phyloP scores from a whole-genome alignment of 768 basidiomycete genomes.

The Hericium rajendrae region DNA sequence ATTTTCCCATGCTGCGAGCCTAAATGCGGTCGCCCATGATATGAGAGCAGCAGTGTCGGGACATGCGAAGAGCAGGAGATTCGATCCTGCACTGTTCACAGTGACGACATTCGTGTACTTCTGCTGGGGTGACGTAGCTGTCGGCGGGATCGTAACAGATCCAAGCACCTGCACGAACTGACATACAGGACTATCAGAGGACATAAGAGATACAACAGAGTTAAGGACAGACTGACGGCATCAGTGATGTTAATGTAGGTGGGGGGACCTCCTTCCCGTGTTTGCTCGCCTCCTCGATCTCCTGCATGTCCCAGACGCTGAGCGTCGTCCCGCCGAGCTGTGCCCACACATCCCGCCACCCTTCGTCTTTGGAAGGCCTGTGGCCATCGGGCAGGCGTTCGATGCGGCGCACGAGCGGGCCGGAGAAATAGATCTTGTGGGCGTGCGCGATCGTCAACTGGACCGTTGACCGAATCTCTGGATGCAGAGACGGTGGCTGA shows the following conservation, averaged over 20 bases:
- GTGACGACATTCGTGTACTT: slow-evolving; percentile 75
- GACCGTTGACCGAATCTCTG: slow-evolving; percentile 76
- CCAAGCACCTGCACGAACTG: slow-evolving; percentile 77
- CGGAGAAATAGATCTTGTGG: slow-evolving; percentile 82
- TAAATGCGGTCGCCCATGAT: slow-evolving; percentile 87
- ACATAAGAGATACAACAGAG: slow-evolving; percentile 2
- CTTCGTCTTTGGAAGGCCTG: slow-evolving; percentile 59
- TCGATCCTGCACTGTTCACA: slow-evolving; percentile 89
- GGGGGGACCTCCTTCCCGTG: slow-evolving; percentile 79
- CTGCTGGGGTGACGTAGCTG: slow-evolving; percentile 37
- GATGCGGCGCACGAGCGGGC: slow-evolving; percentile 65
- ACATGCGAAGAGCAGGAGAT: slow-evolving; percentile 83
- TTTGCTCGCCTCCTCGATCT: slow-evolving; percentile 75
- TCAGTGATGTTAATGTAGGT: slow-evolving; percentile 83
- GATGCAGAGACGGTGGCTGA: slow-evolving; percentile 44
- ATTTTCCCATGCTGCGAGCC: slow-evolving; percentile 93
- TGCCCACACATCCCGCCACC: slow-evolving; percentile 82
- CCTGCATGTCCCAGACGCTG: slow-evolving; percentile 87
- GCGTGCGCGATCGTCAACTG: slow-evolving; percentile 66
- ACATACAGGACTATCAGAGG: slow-evolving; percentile 9
- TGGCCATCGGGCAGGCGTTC: slow-evolving; percentile 75
- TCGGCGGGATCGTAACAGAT: slow-evolving; percentile 55
- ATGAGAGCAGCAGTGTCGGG: slow-evolving; percentile 58
- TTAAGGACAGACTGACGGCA: slow-evolving; percentile 47
- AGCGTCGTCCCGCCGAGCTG: slow-evolving; percentile 85